Evolutionary conservation across 73 alveolate genomes (phyloP).

Genomic region (Paramecium biaurelia): DNA sequence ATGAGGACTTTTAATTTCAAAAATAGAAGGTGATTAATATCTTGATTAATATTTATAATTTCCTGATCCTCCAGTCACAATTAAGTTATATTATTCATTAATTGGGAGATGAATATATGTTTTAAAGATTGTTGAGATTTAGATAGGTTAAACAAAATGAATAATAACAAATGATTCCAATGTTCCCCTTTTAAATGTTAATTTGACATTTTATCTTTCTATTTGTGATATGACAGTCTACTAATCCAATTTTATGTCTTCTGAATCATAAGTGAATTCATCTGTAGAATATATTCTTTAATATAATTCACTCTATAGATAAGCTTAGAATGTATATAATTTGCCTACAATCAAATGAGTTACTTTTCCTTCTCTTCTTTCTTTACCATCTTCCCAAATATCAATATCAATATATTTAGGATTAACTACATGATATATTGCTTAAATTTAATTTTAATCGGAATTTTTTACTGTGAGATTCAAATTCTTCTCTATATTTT

Average conservation of each 20-base stretch:
- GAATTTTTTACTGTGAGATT: neutral
- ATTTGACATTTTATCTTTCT: neutral
- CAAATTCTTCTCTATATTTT: neutral
- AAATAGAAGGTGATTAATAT: neutral
- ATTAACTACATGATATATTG: neutral
- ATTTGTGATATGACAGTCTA: neutral
- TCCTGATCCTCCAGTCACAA: neutral
- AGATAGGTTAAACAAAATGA: neutral
- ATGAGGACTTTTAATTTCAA: neutral
- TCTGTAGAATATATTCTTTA: neutral
- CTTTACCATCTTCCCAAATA: conserved; percentile 13
- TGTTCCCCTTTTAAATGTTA: neutral
- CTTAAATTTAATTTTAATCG: neutral
- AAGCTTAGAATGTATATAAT: neutral
- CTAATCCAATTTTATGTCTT: neutral
- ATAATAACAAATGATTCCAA: neutral
- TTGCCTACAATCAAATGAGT: conserved; percentile 4
- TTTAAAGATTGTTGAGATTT: neutral
- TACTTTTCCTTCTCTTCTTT: neutral
- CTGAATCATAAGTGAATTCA: neutral
- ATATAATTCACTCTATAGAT: neutral
- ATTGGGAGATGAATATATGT: neutral
- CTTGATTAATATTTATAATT: neutral
- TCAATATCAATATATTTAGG: neutral
- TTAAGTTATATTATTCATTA: neutral